Conservation (phyloP, 305 asterid species). For the Petunia hybrid region DNA sequence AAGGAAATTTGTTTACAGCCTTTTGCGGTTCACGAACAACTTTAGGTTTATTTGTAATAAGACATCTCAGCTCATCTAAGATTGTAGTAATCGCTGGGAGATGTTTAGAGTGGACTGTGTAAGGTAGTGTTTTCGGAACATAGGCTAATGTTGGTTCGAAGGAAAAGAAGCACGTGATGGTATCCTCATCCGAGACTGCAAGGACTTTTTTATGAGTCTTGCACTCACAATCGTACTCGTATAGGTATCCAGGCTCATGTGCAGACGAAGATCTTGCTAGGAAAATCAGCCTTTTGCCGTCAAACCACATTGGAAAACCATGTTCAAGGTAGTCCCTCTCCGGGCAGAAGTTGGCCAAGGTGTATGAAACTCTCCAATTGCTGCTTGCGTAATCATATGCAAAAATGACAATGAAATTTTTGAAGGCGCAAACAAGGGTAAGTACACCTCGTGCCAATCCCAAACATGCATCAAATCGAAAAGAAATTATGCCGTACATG, state of each 20-base stretch:
- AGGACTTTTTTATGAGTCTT: not conserved
- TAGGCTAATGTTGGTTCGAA: slow-evolving; percentile 16
- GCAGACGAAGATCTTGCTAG: not conserved
- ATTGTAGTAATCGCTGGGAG: not conserved
- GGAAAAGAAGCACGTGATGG: not conserved
- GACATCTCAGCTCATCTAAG: not conserved
- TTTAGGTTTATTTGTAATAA: not conserved
- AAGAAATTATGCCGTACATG: not conserved
- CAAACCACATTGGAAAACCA: slow-evolving; percentile 13
- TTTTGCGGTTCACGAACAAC: not conserved
- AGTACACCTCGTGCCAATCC: not conserved
- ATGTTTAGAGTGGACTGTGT: slow-evolving; percentile 13
- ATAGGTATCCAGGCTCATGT: not conserved
- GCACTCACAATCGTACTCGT: not conserved
- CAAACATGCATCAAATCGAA: not conserved
- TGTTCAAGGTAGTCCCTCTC: not conserved
- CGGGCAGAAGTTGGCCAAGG: not conserved
- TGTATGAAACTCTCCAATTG: slow-evolving; percentile 17
- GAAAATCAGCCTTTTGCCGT: not conserved
- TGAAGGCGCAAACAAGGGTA: not conserved
- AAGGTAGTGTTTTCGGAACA: slow-evolving; percentile 4
- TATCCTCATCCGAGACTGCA: not conserved
- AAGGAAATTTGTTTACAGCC: not conserved
- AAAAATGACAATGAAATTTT: not conserved
- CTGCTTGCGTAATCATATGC: not conserved